phyloP scores from a whole-genome alignment of 1,139 yeast species.

The Taiozyma sp. region DNA sequence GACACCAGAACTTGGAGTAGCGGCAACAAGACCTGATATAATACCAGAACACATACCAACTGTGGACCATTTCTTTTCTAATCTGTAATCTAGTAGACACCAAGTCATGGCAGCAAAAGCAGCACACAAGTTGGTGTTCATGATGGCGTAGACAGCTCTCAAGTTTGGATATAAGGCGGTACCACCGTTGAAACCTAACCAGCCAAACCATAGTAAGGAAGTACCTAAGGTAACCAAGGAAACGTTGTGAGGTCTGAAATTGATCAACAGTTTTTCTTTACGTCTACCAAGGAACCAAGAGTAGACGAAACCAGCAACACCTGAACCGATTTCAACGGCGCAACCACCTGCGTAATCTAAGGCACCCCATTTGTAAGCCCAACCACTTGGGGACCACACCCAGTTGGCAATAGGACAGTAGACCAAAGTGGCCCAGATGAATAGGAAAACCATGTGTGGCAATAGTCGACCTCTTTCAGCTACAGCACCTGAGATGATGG shows the following conservation, averaged over 20 bases:
- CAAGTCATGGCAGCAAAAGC: slow-evolving; percentile 90
- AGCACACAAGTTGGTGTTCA: slow-evolving; percentile 89
- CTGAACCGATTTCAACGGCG: slow-evolving; percentile 90
- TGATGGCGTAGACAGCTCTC: slow-evolving; percentile 58
- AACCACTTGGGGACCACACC: slow-evolving; percentile 92
- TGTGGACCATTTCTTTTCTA: slow-evolving; percentile 89
- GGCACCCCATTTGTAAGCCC: slow-evolving; percentile 92
- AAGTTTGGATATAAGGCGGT: slow-evolving; percentile 60
- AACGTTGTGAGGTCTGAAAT: slow-evolving; percentile 93
- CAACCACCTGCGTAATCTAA: slow-evolving; percentile 98
- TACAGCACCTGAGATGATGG: slow-evolving; percentile 90
- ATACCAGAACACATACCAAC: slow-evolving; percentile 95
- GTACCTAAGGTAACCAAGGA: slow-evolving; percentile 76
- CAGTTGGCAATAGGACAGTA: slow-evolving; percentile 93
- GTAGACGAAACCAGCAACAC: slow-evolving; percentile 86
- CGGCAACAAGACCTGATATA: slow-evolving; percentile 93
- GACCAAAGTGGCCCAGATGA: slow-evolving; percentile 86
- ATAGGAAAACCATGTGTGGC: slow-evolving; percentile 79
- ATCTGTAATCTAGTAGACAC: slow-evolving; percentile 84
- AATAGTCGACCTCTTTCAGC: slow-evolving; percentile 91
- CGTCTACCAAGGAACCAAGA: slow-evolving; percentile 81
- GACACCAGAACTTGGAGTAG: slow-evolving; percentile 90
- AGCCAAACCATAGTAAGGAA: slow-evolving; percentile 66
- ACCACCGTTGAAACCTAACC: slow-evolving; percentile 89
- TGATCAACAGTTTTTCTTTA: slow-evolving; percentile 77